These are phyloP conservation scores for Aspergillus sparsus DNA, from an alignment of 495 filamentous ascomycete species.

Conservation along the genomic window DNA sequence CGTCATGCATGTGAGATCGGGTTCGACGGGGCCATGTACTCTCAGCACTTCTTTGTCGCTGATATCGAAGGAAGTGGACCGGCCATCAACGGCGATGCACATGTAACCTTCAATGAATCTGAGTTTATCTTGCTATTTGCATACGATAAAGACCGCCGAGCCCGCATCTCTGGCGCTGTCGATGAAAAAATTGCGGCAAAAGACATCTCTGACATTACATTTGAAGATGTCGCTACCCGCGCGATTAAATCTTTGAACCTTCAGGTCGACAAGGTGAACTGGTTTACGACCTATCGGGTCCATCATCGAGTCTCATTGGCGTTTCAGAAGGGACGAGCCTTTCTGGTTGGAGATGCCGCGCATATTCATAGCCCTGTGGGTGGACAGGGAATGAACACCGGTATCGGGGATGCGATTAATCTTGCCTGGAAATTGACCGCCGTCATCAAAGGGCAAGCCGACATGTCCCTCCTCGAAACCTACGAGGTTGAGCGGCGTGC, in stretches of 20 bases:
- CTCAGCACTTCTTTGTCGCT: conserved; percentile 37
- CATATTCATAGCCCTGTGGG: conserved; percentile 60
- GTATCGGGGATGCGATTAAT: conserved; percentile 60
- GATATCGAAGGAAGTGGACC: conserved; percentile 36
- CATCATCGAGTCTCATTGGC: conserved; percentile 36
- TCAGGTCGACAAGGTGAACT: conserved; percentile 36
- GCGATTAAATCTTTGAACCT: conserved; percentile 24
- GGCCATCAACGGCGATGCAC: conserved; percentile 39
- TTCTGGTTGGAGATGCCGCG: conserved; percentile 48
- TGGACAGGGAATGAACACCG: conserved; percentile 63
- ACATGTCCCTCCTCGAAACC: conserved; percentile 46
- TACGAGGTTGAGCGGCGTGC: conserved; percentile 53
- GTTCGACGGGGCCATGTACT: conserved; percentile 36
- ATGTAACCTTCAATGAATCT: conserved; percentile 30
- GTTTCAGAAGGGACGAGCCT: conserved; percentile 34
- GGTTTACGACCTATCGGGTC: conserved; percentile 39
- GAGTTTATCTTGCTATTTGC: conserved; percentile 36
- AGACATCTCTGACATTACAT: conserved; percentile 26
- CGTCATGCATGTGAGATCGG: conserved; percentile 30
- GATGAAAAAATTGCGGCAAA: conserved; percentile 18
- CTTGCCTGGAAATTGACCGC: conserved; percentile 57
- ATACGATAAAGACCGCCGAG: conserved; percentile 25
- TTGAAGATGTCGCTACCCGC: conserved; percentile 33
- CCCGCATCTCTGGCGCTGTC: conserved; percentile 31
- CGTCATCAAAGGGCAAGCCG: conserved; percentile 47